Conservation (phyloP, 345 rosid species). For the Salix dunnii region DNA sequence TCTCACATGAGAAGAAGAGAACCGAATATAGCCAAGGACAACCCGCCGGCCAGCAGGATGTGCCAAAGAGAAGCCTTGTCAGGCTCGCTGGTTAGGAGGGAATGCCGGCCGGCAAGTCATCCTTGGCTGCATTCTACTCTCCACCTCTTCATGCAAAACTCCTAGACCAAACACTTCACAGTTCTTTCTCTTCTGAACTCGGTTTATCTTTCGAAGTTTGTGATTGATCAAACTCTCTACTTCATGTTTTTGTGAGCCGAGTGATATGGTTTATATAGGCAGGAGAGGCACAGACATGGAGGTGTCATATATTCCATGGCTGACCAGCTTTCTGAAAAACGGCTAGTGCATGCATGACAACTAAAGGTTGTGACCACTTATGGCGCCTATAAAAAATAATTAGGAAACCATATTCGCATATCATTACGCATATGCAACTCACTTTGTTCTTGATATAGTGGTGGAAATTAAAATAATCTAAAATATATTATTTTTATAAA, state of each 20-base stretch:
- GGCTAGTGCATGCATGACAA: background rate
- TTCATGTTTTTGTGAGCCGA: background rate
- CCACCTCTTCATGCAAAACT: constrained; percentile 26
- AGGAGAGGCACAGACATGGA: background rate
- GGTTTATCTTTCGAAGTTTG: too few relatives aligned
- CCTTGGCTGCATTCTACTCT: constrained; percentile 27
- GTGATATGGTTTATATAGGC: background rate
- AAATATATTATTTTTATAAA: too few relatives aligned
- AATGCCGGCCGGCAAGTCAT: constrained; percentile 3
- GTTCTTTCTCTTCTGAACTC: too few relatives aligned
- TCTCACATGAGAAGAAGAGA: background rate
- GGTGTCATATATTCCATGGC: background rate
- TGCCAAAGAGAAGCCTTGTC: constrained; percentile 26
- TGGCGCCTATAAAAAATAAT: background rate
- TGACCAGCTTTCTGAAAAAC: background rate
- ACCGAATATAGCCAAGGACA: background rate
- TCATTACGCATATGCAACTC: background rate
- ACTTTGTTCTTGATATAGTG: too few relatives aligned
- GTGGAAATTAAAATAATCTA: background rate
- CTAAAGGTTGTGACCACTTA: background rate
- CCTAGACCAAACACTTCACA: background rate
- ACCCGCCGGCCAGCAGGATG: background rate
- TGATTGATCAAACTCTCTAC: background rate
- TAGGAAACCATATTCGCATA: background rate
- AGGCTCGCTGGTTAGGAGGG: constrained; percentile 3